Base-by-base conservation (phyloP, 805 yeast species). In the Candida rishiriensis region DNA sequence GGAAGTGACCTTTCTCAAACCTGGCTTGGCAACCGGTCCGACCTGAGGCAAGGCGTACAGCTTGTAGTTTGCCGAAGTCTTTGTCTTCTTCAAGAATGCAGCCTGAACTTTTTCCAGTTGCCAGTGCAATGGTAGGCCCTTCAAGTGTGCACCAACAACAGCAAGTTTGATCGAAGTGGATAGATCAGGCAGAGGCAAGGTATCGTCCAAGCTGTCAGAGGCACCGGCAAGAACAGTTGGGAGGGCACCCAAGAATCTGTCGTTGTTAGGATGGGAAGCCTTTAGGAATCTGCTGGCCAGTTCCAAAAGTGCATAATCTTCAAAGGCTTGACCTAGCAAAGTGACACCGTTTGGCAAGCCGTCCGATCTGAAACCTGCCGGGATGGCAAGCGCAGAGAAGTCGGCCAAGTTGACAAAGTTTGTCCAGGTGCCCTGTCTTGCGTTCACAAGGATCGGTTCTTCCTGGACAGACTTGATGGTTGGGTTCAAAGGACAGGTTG, bases 371-470 rank as follows among this genome's bases (percentile, higher is more conserved):
- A 88, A 91, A 2, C 96, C 97, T 18, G 83, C 85, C 21, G 99
- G 98, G 43, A 91, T 74, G 0, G 98, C 88, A 55, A 91, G 71
- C 1, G 96, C 98, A 32, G 95, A 83, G 71, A 90, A 66, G 60
- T 91, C 98, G 3, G 97, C 96, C 61, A 91, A 75, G 64, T 93
- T 91, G 56, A 88, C 97, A 63, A 93, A 93, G 68, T 91, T 91
- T 29, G 98, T 91, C 83, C 96, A 91, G n/a, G 97, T 89, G 29
- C 99, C 99, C 69, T 93, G 99, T 59, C 74, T 73, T 6, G 97
- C 87, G 71, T 91, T 91, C 56, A 89, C 79, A 38, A 71, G 64
- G 29, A 93, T 72, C 3, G 98, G 98, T 61, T 90, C 96, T 8
- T 72, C 67, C 48, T 71, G 78, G 21, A 91, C 79, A 47, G 85